phyloP scores from a whole-genome alignment of 2,329 filamentous ascomycete genomes.

The Thyridium curvatum region DNA sequence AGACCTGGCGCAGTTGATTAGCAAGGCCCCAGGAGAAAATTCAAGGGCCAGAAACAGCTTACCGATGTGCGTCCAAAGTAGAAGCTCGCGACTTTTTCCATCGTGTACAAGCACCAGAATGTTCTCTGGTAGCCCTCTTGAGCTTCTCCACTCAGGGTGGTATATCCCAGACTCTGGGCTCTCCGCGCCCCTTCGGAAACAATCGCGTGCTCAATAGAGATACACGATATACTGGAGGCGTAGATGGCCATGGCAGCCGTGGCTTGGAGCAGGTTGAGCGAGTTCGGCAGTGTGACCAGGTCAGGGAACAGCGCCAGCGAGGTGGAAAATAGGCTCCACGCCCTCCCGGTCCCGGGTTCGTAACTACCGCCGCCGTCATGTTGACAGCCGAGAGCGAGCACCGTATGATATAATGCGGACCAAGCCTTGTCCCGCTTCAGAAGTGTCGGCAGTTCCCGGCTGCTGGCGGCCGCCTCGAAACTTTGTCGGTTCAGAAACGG shows the following conservation, averaged over 20 bases:
- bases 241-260: conserved; percentile 23
- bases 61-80: conserved; percentile 22
- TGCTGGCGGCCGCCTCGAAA: conserved; percentile 25
- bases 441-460: conserved; percentile 15
- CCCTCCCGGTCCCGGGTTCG: conserved; percentile 27
- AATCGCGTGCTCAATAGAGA: conserved; percentile 23
- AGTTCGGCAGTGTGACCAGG: conserved; percentile 20
- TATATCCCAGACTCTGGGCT: conserved; percentile 19
- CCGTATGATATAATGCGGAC: conserved; percentile 29
- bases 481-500: conserved; percentile 29
- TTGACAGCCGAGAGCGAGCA: conserved; percentile 30
- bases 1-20: too few species aligned
- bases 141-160: conserved; percentile 9
- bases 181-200: conserved; percentile 21
- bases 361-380: conserved; percentile 26
- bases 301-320: conserved; percentile 28
- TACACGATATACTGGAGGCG: conserved; percentile 16
- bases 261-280: conserved; percentile 20
- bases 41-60: conserved; percentile 4
- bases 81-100: conserved; percentile 20
- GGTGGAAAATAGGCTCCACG: conserved; percentile 31
- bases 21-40: neutral
- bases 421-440: conserved; percentile 21
- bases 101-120: conserved; percentile 18
- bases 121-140: conserved; percentile 16